Evolutionary conservation across 768 basidiomycete genomes (phyloP), one percentile per base, ranked within the genome.

Genomic region (Termitomyces sp.): DNA sequence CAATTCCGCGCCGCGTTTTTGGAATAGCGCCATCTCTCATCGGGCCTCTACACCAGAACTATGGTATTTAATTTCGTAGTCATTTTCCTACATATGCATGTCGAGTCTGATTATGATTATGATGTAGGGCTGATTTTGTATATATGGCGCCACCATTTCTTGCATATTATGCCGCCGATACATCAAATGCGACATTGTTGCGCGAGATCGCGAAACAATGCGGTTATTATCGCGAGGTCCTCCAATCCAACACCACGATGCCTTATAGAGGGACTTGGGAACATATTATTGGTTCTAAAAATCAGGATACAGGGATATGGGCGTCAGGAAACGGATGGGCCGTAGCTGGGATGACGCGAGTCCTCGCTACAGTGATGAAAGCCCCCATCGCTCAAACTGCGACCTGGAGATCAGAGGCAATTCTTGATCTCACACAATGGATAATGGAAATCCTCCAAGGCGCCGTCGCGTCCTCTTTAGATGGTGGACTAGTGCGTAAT

Each of bases 251-350:
- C 52, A 66, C 66, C 27, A 62, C 68, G 7, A 25, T 25, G 16
- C 22, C 53, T 42, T 63, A 56, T 12, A 56, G 66, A 31, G 71
- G 73, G 0, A 57, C 68, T n/a, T 80, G 76, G 76, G 53, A 62
- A 13, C 77, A 78, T 61, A 79, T 80, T 43, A 61, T 73, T n/a
- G 78, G 77, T 2, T 74, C 74, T 13, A 45, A 65, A 35, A 67
- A 56, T 49, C 46, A 61, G n/a, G 78, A 80, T 50, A 59, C 66
- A 0, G 76, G 77, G 2, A 50, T 78, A 7, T 80, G 78, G 76
- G 71, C 74, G 3, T 77, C 77, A 43, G 82, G 83, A 4, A 89
- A 89, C 60, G 88, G 70, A 0, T 89, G 89, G 88, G 87, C 86
- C 0, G 84, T 84, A 1, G 81, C 79, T 0, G 87, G 87, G 1